Evolutionary conservation across 768 basidiomycete species (phyloP), one percentile per base, ranked within the genome.

Genomic region (Xerocomellus dryophilus): DNA sequence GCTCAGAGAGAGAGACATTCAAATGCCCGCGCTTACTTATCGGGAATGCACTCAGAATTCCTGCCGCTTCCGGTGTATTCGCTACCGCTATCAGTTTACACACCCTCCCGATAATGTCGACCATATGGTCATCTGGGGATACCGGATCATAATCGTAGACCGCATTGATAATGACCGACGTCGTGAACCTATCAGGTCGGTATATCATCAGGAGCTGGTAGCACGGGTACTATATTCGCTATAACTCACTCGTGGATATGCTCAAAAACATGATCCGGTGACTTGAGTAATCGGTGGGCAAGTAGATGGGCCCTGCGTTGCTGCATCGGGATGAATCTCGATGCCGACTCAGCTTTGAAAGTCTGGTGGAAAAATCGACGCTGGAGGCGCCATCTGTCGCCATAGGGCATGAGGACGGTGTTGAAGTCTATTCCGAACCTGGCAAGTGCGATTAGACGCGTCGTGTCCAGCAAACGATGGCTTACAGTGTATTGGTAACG

Each of bases 161-260:
- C 15, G 54, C 52, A 40, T 50, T 49, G 17, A 62, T 52, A 11
- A 68, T 63, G 47, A 74, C 70, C 59, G 73, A 56, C 61, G 63
- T 20, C 14, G 50, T 41, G 23, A 53, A 56, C 39, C 57, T 65
- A 44, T 43, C 27, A 34, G 18, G 43, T 44, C 7, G 11, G 40
- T n/a, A 35, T 11, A 2, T 21, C 8, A 9, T 51, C 34, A 51
- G 21, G 12, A 40, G 8, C 17, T 15, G 38, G 25, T 7, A 31
- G 25, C 41, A 23, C 18, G 18, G 10, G 8, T 40, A 25, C 8
- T 20, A 27, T 14, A 71, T 64, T 62, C 55, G 58, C 25, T 6
- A 12, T 36, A 23, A 53, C 55, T 15, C 31, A 62, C 61, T 55
- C 47, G 12, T 50, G 45, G 11, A 63, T 39, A 41, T 56, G 54